Evolutionary conservation across 1,284 basidiomycete species (phyloP), one percentile per base, ranked within the genome.

Genomic region (Clitocybe nebularis): DNA sequence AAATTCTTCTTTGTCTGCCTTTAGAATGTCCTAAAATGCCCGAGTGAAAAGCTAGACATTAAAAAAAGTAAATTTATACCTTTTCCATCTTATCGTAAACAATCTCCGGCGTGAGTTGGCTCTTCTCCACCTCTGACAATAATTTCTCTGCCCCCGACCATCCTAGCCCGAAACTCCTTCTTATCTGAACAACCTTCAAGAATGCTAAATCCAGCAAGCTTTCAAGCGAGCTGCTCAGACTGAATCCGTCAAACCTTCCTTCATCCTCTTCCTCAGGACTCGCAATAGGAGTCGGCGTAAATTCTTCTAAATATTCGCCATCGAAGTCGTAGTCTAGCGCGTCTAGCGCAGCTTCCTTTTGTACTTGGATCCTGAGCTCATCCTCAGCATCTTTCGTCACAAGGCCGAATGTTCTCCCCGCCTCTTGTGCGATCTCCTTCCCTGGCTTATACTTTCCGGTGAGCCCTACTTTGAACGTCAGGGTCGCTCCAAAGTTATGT

Each of bases 141-240:
- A 83, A 61, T n/a, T 67, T 43, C 49, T 84, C 81, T 4, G 80
- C 80, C 8, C 75, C 78, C 5, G 79, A 77, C 81, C 81, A 84
- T 23, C 77, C 77, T 4, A 84, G 58, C 1, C 62, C 61, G 49
- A 76, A 78, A 50, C 64, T 63, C 26, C 69, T 52, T 38, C 80
- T 62, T 5, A 78, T 53, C 43, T 71, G 70, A 7, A 82, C 58
- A n/a, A 81, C 52, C 32, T 66, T 69, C 26, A 79, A 50, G 41
- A 83, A 71, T 4, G 68, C 61, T 34, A 74, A 64, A 41, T 82
- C 72, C 46, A 83, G 60, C 28, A 82, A 55, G 3, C 71, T 67
- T 55, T 83, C 79, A 5, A 84, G 55, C 2, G 79, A 77, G 38
- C 66, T 67, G 55, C 75, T 81, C 56, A 83, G 59, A 56, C 78